Evolutionary conservation across 495 filamentous ascomycete genomes (phyloP), one percentile per base, ranked within the genome.

Genomic region (Collariella sp.): DNA sequence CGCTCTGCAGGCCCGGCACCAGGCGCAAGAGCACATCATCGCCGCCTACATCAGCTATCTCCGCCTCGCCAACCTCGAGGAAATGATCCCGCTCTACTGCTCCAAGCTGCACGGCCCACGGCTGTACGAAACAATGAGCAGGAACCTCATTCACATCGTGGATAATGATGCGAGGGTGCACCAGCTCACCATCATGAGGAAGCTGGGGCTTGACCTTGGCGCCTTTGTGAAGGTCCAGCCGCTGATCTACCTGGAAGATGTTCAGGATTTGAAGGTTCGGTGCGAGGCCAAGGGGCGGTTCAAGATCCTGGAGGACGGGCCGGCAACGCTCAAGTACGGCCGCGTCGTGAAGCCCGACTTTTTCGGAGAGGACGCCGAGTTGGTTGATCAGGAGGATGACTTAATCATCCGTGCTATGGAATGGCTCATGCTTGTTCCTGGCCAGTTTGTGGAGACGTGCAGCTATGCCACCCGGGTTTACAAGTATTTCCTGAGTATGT

Each of bases 31-130:
- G 58, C 81, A 83, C 60, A 72, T 86, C n/a, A 77, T 93, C 55
- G 77, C 87, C 1, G 83, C 80, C 15, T 96, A 97, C 63, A 83
- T 95, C 52, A 81, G 87, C 57, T 84, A 85, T 53, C 76, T 97
- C 12, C 78, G 84, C 24, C 70, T 83, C 34, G 77, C 78, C 29
- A 79, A 82, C 10, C 77, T 93, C 43, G 78, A 84, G 40, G 81
- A 89, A 44, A 68, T 91, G 38, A 83, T 94, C 48, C 91, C 91
- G 4, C 73, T 91, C 3, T 99, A 99, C 69, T 90, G 86, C 35
- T 85, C 88, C 23, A 82, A 86, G 59, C 74, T 98, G 2, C 77
- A 79, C 7, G 69, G 66, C 19, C 54, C 66, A 1, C 68, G 76
- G 46, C 58, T 65, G 42, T 74, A 80, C 54, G 66, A 75, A 42